A percentile compares a stretch with the other conserved stretches of the same genome.
phyloP scores from a whole-genome alignment of 768 basidiomycete genomes.

The Lactarius sp. region DNA sequence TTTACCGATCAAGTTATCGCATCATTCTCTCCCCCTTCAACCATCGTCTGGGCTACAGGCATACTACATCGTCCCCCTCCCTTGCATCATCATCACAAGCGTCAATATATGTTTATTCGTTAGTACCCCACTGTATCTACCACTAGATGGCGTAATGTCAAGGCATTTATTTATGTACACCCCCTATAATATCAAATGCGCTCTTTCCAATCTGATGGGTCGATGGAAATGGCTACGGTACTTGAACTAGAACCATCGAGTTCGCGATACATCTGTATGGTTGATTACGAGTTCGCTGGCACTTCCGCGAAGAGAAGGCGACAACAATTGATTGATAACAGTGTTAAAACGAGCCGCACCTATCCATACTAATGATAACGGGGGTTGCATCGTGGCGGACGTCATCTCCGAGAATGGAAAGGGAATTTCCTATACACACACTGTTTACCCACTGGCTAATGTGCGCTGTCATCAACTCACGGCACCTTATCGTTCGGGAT shows the following conservation, averaged over 20 bases:
- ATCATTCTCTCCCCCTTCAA: neutral
- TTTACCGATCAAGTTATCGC: constrained; percentile 6
- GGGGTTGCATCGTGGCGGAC: constrained; percentile 18
- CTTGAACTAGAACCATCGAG: neutral
- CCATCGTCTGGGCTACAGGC: neutral
- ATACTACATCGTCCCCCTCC: neutral
- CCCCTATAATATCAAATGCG: constrained; percentile 15
- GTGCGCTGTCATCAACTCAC: neutral
- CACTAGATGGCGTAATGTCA: constrained; percentile 22
- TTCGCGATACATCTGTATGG: neutral
- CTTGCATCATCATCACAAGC: constrained; percentile 4
- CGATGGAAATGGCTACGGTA: neutral
- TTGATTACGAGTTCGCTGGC: neutral
- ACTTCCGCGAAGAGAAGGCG: neutral
- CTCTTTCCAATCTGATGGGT: neutral
- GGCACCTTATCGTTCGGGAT: constrained; percentile 1
- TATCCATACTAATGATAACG: neutral
- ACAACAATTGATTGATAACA: neutral
- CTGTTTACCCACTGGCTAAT: neutral
- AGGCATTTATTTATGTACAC: constrained; percentile 19
- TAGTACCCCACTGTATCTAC: constrained; percentile 15
- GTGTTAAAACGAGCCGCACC: neutral
- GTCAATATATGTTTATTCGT: constrained; percentile 24
- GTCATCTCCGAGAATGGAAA: constrained; percentile 6
- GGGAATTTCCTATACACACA: neutral